A percentile compares a stretch with the other conserved stretches of the same genome.
These are phyloP conservation scores for Entomortierella lignicola DNA, from an alignment of 192 early-diverging fungal species.

Conservation along the genomic window DNA sequence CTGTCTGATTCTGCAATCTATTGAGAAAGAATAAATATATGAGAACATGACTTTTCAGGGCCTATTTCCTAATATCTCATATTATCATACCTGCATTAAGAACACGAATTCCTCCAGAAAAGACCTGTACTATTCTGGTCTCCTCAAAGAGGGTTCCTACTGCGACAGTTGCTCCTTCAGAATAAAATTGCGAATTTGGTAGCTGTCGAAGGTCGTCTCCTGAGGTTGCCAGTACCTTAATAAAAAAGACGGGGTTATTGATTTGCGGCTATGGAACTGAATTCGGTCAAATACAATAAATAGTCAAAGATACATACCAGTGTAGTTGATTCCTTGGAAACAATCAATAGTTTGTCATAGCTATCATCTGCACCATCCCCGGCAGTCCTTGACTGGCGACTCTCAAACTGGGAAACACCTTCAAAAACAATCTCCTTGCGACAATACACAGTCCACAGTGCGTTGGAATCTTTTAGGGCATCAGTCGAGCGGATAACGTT, in stretches of 20 bases:
- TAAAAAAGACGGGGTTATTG: no score
- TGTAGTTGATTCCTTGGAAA: slow-evolving; percentile 72
- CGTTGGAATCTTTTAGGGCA: slow-evolving; percentile 61
- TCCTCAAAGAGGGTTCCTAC: slow-evolving; percentile 78
- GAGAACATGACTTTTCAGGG: not conserved
- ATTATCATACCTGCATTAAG: slow-evolving; percentile 69
- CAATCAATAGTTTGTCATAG: slow-evolving; percentile 70
- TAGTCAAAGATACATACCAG: slow-evolving; percentile 59
- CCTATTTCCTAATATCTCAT: no score
- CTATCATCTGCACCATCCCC: slow-evolving; percentile 37
- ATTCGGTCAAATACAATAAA: not conserved
- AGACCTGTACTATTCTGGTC: slow-evolving; percentile 86
- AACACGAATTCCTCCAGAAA: slow-evolving; percentile 76
- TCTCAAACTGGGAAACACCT: slow-evolving; percentile 53
- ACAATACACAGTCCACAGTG: slow-evolving; percentile 79
- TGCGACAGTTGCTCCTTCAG: slow-evolving; percentile 78
- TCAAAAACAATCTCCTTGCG: slow-evolving; percentile 60
- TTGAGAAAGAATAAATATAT: not conserved
- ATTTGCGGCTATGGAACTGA: not conserved
- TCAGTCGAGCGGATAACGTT: slow-evolving; percentile 56
- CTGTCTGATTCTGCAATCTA: slow-evolving; percentile 68
- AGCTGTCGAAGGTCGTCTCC: slow-evolving; percentile 89
- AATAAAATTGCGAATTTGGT: slow-evolving; percentile 79
- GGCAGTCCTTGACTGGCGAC: slow-evolving; percentile 18
- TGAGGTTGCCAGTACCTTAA: slow-evolving; percentile 75